Conservation (phyloP, 306 rosid genomes). For the Prunus salicina region DNA sequence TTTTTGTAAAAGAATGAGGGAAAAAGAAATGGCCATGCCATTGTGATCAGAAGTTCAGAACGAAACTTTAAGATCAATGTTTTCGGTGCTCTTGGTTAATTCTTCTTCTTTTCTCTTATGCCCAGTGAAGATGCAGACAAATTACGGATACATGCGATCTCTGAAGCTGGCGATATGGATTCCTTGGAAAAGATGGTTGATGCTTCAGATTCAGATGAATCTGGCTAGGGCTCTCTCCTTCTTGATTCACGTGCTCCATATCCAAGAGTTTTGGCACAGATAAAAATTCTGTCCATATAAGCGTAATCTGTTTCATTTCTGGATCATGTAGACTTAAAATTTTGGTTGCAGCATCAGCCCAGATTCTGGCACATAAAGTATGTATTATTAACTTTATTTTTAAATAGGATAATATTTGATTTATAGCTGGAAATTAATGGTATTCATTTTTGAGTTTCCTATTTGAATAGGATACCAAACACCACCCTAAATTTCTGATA, state of each 20-base stretch:
- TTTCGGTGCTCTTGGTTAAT: constrained; percentile 17
- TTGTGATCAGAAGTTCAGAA: constrained; percentile 2
- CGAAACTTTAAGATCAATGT: not conserved
- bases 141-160: constrained; percentile 68
- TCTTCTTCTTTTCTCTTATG: constrained; percentile 7
- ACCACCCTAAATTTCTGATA: not conserved
- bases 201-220: constrained; percentile 59
- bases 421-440: not conserved
- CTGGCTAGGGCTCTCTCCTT: constrained; percentile 22
- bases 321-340: constrained; percentile 15
- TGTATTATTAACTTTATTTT: not conserved
- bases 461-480: no score
- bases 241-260: constrained; percentile 25
- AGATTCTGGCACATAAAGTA: not conserved
- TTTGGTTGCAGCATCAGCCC: constrained; percentile 11
- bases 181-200: constrained; percentile 78
- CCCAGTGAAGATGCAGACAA: constrained; percentile 82
- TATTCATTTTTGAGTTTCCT: no score
- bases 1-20: not conserved
- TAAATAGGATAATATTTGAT: not conserved
- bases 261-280: not conserved
- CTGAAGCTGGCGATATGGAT: constrained; percentile 78
- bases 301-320: not conserved
- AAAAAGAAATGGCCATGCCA: not conserved
- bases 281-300: not conserved